These are phyloP conservation scores for Syzygium oleosum DNA, from an alignment of 345 rosid species.

Conservation along the genomic window DNA sequence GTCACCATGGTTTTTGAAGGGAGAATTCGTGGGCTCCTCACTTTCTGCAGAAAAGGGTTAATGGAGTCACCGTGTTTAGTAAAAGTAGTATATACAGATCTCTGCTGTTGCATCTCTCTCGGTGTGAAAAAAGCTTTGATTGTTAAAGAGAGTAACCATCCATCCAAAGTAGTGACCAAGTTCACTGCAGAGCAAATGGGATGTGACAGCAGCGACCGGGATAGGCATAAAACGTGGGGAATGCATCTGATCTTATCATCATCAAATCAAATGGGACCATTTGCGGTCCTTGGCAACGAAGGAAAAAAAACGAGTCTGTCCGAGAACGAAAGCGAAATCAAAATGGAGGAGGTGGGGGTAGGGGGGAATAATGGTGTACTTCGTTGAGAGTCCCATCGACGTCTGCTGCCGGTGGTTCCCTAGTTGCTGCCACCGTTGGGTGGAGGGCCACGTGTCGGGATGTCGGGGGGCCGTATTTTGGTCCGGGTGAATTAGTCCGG, in stretches of 20 bases:
- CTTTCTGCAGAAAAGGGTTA: background rate
- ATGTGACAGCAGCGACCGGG: background rate
- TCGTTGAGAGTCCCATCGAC: background rate
- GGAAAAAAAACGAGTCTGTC: background rate
- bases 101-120: background rate
- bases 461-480: background rate
- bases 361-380: background rate
- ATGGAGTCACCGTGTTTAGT: too few species aligned
- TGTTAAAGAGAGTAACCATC: background rate
- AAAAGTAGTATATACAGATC: too few species aligned
- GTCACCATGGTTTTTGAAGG: background rate
- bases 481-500: conserved; percentile 12
- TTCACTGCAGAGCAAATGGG: background rate
- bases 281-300: background rate
- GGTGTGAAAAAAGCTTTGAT: background rate
- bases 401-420: background rate
- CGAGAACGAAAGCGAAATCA: background rate
- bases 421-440: background rate
- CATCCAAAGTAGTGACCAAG: background rate
- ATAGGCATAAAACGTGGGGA: background rate
- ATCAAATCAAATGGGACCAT: background rate
- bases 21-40: background rate
- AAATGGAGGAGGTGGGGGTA: background rate
- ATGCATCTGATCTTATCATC: background rate
- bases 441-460: background rate